Percentiles rank a stretch among this genome's conserved stretches.
These are phyloP conservation scores for Scutellaria baicalensis DNA, from an alignment of 257 asterid genomes.

Conservation along the genomic window DNA sequence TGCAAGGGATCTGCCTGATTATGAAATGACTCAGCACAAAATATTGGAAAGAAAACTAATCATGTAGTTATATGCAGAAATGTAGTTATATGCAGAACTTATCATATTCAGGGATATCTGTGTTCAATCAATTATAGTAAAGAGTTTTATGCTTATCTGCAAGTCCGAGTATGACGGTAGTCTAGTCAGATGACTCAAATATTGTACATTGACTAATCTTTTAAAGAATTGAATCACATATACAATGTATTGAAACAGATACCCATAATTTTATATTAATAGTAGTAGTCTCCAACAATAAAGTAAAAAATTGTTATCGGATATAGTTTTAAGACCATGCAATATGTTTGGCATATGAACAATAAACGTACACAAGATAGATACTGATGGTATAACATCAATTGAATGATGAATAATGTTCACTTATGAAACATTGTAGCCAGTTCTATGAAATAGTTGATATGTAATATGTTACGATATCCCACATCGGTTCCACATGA, in stretches of 20 bases:
- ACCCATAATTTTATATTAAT: neutral
- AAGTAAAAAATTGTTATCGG: no score
- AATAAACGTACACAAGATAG: no score
- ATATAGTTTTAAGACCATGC: no score
- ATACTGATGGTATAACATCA: no score
- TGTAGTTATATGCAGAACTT: neutral
- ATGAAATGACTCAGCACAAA: slow-evolving; percentile 25
- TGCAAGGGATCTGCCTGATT: slow-evolving; percentile 90
- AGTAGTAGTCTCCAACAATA: neutral
- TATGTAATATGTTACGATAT: no score
- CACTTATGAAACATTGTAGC: neutral
- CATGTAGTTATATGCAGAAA: neutral
- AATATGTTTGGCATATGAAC: neutral
- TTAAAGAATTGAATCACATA: neutral
- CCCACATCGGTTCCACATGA: no score
- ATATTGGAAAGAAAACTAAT: neutral
- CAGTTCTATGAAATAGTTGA: neutral
- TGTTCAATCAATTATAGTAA: neutral
- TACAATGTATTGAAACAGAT: neutral
- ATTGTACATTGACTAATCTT: neutral
- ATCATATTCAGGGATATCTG: neutral
- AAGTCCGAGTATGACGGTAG: neutral
- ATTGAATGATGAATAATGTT: neutral
- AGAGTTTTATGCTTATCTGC: neutral
- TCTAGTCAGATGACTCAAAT: neutral